Evolutionary conservation across 73 alveolate species (phyloP).

Genomic region (Symbiodinium pilosum): DNA sequence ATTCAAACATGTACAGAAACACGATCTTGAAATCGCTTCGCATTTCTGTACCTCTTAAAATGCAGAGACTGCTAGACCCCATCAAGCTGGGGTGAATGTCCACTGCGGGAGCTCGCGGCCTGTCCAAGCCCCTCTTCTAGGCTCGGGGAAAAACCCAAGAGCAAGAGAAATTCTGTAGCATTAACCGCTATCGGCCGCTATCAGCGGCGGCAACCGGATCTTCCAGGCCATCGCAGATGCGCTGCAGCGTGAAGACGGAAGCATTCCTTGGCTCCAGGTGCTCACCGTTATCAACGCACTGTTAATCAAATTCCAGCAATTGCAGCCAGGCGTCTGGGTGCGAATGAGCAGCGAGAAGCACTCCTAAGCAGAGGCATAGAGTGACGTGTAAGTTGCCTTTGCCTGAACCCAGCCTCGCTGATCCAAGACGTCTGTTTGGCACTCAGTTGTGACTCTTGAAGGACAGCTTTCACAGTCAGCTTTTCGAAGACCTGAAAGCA

Average conservation of each 20-base stretch:
- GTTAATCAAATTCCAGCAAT: no score
- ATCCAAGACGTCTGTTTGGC: conserved; percentile 75
- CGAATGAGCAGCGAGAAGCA: conserved; percentile 80
- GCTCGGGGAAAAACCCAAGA: not conserved
- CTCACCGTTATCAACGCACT: not conserved
- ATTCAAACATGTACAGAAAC: not conserved
- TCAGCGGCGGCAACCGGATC: conserved; percentile 59
- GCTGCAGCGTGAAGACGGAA: conserved; percentile 78
- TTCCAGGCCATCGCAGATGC: conserved; percentile 66
- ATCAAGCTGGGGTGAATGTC: no score
- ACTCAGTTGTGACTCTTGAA: conserved; percentile 77
- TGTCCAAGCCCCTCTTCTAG: not conserved
- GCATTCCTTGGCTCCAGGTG: conserved; percentile 31
- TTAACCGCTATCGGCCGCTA: no score
- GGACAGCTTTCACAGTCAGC: conserved; percentile 63
- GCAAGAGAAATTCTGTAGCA: not conserved
- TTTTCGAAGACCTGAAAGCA: conserved; percentile 61
- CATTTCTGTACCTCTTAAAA: not conserved
- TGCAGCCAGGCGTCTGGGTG: conserved; percentile 49
- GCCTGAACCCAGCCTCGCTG: not conserved
- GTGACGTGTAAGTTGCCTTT: no score
- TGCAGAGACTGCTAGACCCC: not conserved
- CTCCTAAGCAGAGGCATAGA: not conserved
- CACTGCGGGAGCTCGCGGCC: not conserved
- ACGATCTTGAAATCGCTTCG: not conserved